Base-by-base conservation (phyloP, 306 rosid species). In the Quillaja saponaria region DNA sequence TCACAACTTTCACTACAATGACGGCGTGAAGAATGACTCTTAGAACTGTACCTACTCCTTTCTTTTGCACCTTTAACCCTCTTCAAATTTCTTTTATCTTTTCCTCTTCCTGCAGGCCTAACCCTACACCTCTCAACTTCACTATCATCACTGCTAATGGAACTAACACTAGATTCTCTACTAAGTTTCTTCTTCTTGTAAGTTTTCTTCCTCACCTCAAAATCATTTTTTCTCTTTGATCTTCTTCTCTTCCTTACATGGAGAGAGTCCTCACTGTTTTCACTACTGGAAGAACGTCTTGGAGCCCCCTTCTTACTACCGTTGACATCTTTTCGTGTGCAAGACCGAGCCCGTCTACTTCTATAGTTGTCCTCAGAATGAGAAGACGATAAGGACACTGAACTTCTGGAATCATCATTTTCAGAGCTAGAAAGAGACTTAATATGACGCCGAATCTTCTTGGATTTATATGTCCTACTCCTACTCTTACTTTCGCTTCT, bases 1-100 rank as follows among this genome's bases (percentile, higher is more conserved):
- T 76, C 75, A 61, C 49, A 37, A 64, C 71, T 62, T 75, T 84
- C 72, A 57, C 73, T 64, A 31, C 18, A 33, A 19, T 13, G 61
- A 71, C 86, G 71, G 50, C 49, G 42, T 6, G 78, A 66, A 34
- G 96, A 82, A 80, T 49, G 66, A 69, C 86, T 91, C 77, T 78
- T 57, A 31, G 92, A 79, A 63, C 82, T 75, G 61, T 80, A 76
- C 55, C 87, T 81, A 58, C 77, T 71, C 72, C 55, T 77, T 62
- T 66, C 69, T 40, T 41, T 73, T 65, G 64, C 63, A 53, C 66
- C 66, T 58, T 62, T 77, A 64, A 73, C 77, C 82, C 72, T 69
- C 39, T 51, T 71, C 54, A 10, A 47, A 55, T 58, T 72, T 66
- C 51, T 76, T 69, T 58, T 70, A 16, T 53, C 81, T 58, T 64